Base-by-base conservation (phyloP, 139 green algal species). In the Protoeuglena noctilucae region DNA sequence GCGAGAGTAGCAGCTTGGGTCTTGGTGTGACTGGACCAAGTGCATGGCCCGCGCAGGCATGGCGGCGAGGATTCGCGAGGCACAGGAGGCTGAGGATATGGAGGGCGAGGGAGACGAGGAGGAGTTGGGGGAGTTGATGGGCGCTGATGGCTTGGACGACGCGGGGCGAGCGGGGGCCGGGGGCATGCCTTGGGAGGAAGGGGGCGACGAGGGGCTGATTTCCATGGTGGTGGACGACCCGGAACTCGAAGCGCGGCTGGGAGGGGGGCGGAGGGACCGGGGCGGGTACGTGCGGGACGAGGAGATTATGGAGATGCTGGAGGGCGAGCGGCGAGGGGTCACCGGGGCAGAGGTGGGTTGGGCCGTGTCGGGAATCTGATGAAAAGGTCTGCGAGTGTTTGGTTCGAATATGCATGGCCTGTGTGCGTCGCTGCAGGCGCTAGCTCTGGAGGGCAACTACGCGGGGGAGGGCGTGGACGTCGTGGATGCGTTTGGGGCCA, bases 401-500 rank as follows among this genome's bases (percentile, higher is more conserved):
- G 55, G 27, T 6, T 41, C 2, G 6, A 23, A 17, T 9, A 17
- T 41, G 0, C 40, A 46, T 14, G 40, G 4, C 12, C 19, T 23
- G n/a, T 25, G 31, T 19, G 54, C 18, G 25, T 26, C 31, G 26
- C 23, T 25, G 54, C 24, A 17, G 2, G 18, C 22, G 14, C 46
- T 24, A 6, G 28, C 0, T 0, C 9, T 21, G 28, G 12, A 34
- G 29, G 24, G 40, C 17, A 26, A 26, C 1, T 41, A 41, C 9
- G 52, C 30, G 28, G 29, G 26, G 0, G 54, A 67, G 46, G 40
- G 48, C 12, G 61, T 58, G 6, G 55, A 24, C 55, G 51, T 49
- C 22, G 52, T 59, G 48, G 21, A 52, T 2, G 49, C 56, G 0
- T 64, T 60, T 54, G 56, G 64, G 23, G 18, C 4, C 23, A 43